Evolutionary conservation across 371 early-diverging fungal species (phyloP), one percentile per base, ranked within the genome.

Genomic region (Saksenaea vasiformis): DNA sequence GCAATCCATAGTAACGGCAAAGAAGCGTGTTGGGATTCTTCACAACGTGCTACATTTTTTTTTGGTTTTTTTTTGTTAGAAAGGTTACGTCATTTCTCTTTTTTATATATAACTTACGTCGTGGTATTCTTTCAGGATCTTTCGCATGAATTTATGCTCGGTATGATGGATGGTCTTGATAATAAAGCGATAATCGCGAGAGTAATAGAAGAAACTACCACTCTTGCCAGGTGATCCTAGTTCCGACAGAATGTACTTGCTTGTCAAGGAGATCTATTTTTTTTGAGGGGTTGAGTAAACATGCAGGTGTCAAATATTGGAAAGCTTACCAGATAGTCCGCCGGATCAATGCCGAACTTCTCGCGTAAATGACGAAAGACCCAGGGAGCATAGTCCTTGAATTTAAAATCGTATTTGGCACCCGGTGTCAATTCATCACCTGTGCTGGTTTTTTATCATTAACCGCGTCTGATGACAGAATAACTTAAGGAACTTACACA

Each of bases 351-450:
- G 37, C 89, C 84, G 76, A 97, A 97, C 28, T 86, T 82, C 62
- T 95, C 91, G 44, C 99, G 83, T 47, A 98, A 82, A 67, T 88
- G 78, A 44, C 97, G 89, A 71, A 98, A 98, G 1, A 95, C 96
- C 95, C 95, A 95, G 3, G 98, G 99, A 5, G 97, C 94, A 79
- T 98, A 98, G 75, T 98, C 99, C 72, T 98, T 98, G 73, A 98
- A 98, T 77, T 98, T 97, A 77, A 98, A 98, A 68, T 98, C 98
- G 72, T 98, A 98, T 67, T 92, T 91, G 17, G 95, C 91, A 15
- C 91, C 90, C 2, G 98, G 94, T 13, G 95, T 95, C 72, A 96
- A 70, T 72, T 98, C 97, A 72, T 95, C 93, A 31, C 97, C 97
- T 1, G 90, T 90, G n/a, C 89, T 90, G 67, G 27, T 43, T 22